phyloP scores from a whole-genome alignment of 805 yeast species.

The Candida palmyrensis region DNA sequence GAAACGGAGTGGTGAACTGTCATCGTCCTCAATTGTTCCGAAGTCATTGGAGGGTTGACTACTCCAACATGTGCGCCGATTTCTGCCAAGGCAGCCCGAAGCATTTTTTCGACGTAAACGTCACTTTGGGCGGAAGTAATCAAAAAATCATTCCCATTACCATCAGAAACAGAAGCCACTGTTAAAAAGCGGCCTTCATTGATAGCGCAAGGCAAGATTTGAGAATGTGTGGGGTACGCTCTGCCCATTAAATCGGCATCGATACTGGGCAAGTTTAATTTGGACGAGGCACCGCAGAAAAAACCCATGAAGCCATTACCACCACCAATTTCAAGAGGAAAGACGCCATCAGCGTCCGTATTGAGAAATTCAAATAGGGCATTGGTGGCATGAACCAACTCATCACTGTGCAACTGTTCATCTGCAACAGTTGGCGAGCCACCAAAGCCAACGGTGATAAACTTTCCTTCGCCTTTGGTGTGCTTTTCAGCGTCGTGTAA shows the following conservation, averaged over 20 bases:
- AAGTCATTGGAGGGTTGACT: constrained; percentile 28
- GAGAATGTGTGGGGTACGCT: constrained; percentile 43
- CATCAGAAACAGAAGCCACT: constrained; percentile 25
- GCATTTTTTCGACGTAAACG: constrained; percentile 27
- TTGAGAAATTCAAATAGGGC: constrained; percentile 21
- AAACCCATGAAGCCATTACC: constrained; percentile 31
- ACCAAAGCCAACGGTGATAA: constrained; percentile 24
- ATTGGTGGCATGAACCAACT: constrained; percentile 24
- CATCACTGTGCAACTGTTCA: constrained; percentile 39
- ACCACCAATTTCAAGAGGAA: constrained; percentile 42
- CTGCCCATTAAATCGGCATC: constrained; percentile 45
- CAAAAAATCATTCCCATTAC: constrained; percentile 37
- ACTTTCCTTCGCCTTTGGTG: constrained; percentile 19
- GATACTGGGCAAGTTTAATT: constrained; percentile 23
- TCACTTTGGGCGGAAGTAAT: constrained; percentile 27
- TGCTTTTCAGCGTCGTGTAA: constrained; percentile 19
- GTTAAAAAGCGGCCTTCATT: constrained; percentile 17
- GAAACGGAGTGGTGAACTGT: constrained; percentile 32
- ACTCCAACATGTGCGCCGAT: constrained; percentile 37
- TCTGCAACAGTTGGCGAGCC: constrained; percentile 46
- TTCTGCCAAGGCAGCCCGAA: constrained; percentile 39
- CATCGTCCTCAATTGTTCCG: constrained; percentile 4
- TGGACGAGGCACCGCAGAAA: constrained; percentile 16
- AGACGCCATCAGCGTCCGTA: constrained; percentile 25
- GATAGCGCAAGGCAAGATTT: constrained; percentile 28